A percentile compares a stretch with the other conserved stretches of the same genome.
These are phyloP conservation scores for Globisporangium apiculatum DNA, from an alignment of 352 stramenopile genomes.

Conservation along the genomic window DNA sequence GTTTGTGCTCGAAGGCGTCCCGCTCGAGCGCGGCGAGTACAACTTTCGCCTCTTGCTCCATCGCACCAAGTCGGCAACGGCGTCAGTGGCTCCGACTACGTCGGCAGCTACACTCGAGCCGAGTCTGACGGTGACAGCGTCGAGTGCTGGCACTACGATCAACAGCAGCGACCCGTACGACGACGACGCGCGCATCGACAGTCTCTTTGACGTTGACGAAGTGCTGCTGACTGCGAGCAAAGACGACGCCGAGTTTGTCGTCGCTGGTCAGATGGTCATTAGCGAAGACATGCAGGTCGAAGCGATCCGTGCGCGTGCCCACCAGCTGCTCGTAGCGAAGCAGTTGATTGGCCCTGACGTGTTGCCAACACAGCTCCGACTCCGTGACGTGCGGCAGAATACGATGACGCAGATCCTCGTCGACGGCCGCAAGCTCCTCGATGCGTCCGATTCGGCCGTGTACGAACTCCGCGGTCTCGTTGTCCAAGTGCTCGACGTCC, in stretches of 20 bases:
- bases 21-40: slow-evolving; percentile 67
- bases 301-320: slow-evolving; percentile 52
- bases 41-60: slow-evolving; percentile 69
- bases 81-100: slow-evolving; percentile 4
- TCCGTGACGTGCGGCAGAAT: slow-evolving; percentile 63
- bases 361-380: slow-evolving; percentile 33
- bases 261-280: slow-evolving; percentile 59
- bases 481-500: slow-evolving; percentile 52
- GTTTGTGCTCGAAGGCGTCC: slow-evolving; percentile 56
- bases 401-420: slow-evolving; percentile 61
- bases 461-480: slow-evolving; percentile 77
- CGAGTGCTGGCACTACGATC: background rate
- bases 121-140: slow-evolving; percentile 15
- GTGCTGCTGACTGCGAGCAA: slow-evolving; percentile 41
- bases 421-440: slow-evolving; percentile 47
- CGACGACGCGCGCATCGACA: slow-evolving; percentile 13
- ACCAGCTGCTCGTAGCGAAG: slow-evolving; percentile 36
- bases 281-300: slow-evolving; percentile 72
- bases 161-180: slow-evolving; percentile 10
- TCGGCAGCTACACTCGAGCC: no score
- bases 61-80: slow-evolving; percentile 12
- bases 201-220: slow-evolving; percentile 55
- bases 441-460: slow-evolving; percentile 61
- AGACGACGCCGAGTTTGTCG: slow-evolving; percentile 46
- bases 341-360: slow-evolving; percentile 22